phyloP scores from a whole-genome alignment of 768 basidiomycete species.

The Rhodocollybia butyracea region DNA sequence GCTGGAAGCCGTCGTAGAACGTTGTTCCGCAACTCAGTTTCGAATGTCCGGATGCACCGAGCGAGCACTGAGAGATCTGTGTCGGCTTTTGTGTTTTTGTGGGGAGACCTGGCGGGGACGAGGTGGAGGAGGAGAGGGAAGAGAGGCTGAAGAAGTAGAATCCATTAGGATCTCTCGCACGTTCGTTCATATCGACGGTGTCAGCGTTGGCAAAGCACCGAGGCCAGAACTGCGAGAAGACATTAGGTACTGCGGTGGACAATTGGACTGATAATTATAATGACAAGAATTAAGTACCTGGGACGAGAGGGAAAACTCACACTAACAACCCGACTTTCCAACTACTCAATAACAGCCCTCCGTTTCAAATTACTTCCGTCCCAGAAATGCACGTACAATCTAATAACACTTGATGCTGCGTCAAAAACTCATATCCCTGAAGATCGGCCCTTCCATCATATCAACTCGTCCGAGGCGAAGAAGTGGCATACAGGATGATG shows the following conservation, averaged over 20 bases:
- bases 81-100: neutral
- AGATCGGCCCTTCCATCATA: neutral
- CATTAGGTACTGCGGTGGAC: conserved; percentile 5
- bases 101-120: neutral
- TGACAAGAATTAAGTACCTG: neutral
- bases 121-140: neutral
- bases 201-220: conserved; percentile 12
- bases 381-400: conserved; percentile 17
- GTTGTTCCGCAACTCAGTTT: conserved; percentile 13
- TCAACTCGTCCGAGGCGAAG: conserved; percentile 6
- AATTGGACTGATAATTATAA: conserved; percentile 17
- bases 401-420: conserved; percentile 12
- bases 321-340: conserved; percentile 18
- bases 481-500: conserved; percentile 15
- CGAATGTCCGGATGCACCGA: conserved; percentile 12
- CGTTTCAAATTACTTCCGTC: conserved; percentile 14
- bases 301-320: conserved; percentile 7
- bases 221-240: conserved; percentile 17
- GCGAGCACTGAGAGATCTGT: neutral
- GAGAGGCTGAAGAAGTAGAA: conserved; percentile 20
- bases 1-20: conserved; percentile 14
- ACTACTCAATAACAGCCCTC: conserved; percentile 15
- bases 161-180: conserved; percentile 4
- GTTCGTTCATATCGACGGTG: neutral
- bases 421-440: conserved; percentile 8